Conservation (phyloP, 108 stramenopile species). For the Discostella stelligeroides region DNA sequence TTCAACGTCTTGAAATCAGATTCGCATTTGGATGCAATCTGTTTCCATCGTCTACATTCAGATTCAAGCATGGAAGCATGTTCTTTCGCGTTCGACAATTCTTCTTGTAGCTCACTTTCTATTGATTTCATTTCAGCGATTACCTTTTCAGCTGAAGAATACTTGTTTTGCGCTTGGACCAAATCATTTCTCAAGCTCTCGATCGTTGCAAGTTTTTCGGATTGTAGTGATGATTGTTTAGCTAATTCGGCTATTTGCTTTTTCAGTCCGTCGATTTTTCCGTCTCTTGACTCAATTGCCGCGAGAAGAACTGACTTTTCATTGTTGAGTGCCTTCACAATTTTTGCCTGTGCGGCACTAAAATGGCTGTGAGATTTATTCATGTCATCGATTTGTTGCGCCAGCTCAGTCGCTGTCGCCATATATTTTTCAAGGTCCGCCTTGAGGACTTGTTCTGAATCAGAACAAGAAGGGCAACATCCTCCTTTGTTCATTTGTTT, state of each 20-base stretch:
- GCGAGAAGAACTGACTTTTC: conserved; percentile 81
- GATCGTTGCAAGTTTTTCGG: conserved; percentile 19
- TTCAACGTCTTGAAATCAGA: conserved; percentile 65
- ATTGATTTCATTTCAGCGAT: conserved; percentile 42
- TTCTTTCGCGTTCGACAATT: conserved; percentile 41
- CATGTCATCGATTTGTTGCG: conserved; percentile 21
- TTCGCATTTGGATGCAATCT: conserved; percentile 35
- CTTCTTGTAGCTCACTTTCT: conserved; percentile 43
- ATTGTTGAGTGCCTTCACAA: conserved; percentile 62
- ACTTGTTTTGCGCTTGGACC: conserved; percentile 13
- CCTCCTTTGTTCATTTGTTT: no score
- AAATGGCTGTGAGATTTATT: conserved; percentile 9
- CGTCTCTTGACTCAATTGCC: conserved; percentile 77
- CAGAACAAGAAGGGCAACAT: background rate
- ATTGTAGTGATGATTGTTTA: conserved; percentile 20
- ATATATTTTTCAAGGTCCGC: conserved; percentile 24
- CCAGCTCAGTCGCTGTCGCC: conserved; percentile 18
- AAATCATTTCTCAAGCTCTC: conserved; percentile 14
- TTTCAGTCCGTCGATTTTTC: conserved; percentile 60
- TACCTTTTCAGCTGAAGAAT: conserved; percentile 14
- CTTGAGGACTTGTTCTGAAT: conserved; percentile 18
- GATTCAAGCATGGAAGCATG: conserved; percentile 43
- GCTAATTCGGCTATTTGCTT: conserved; percentile 39
- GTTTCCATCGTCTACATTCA: conserved; percentile 27
- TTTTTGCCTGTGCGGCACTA: conserved; percentile 54